Evolutionary conservation across 768 basidiomycete genomes (phyloP).

Genomic region (Termitomyces sp.): DNA sequence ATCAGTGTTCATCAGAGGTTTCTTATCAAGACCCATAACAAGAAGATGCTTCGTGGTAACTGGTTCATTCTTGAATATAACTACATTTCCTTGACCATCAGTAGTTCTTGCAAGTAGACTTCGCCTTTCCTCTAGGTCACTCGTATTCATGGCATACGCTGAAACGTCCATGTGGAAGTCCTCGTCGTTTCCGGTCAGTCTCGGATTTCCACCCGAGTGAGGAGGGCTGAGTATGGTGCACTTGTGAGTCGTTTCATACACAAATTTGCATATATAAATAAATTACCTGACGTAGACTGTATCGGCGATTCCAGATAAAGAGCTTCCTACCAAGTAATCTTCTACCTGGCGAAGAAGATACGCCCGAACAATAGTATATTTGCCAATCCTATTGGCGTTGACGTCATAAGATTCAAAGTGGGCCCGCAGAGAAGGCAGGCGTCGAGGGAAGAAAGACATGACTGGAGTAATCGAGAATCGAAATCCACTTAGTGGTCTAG

Average conservation of each 20-base stretch:
- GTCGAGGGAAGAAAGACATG: background rate
- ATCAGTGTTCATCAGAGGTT: background rate
- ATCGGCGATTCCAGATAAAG: background rate
- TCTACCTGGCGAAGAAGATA: background rate
- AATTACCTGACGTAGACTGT: background rate
- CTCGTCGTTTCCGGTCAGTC: background rate
- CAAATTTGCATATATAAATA: background rate
- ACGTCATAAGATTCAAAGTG: background rate
- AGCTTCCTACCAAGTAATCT: background rate
- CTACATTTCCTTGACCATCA: background rate
- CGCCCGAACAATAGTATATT: background rate
- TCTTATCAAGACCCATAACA: background rate
- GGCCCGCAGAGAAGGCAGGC: background rate
- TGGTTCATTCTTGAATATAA: background rate
- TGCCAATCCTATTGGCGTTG: background rate
- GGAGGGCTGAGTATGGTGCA: background rate
- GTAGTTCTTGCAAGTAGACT: background rate
- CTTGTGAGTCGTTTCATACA: background rate
- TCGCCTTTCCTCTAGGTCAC: background rate
- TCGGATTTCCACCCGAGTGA: background rate
- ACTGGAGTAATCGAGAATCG: background rate
- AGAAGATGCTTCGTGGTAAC: background rate
- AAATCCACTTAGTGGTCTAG: background rate
- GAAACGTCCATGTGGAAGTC: background rate
- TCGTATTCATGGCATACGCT: background rate